Evolutionary conservation across 257 asterid genomes (phyloP), one percentile per base, ranked within the genome.

Genomic region (Jacaranda copaia): DNA sequence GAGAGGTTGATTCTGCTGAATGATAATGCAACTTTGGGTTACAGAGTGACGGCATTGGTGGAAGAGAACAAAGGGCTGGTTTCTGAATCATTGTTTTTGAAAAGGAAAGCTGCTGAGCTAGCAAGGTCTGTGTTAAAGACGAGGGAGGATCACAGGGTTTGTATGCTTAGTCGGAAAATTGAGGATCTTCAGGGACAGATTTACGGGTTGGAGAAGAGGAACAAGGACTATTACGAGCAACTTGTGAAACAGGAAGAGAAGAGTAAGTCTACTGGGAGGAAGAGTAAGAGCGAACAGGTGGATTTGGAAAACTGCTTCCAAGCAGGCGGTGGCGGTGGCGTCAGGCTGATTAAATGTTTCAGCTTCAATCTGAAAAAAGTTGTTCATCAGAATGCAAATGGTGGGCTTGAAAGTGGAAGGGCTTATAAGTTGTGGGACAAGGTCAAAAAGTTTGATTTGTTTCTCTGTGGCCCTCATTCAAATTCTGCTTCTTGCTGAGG

Each of bases 141-240:
- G 57, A 87, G 98, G 85, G 99, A 95, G 78, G 98, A 95, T 88
- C 87, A 89, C 46, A 80, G 99, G 81, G 98, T 90, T 2, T 90
- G 87, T 70, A 70, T 88, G 88, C 89, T 95, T 83, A 95, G 97
- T 80, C 76, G 83, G 65, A 91, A 93, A 83, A 93, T 95, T n/a
- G 97, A 95, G 92, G 99, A 95, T 81, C 96, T 95, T 12, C 99
- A 93, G 49, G 94, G 90, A 55, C 99, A 93, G 85, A 88, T 95
- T 36, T 74, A 88, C 8, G 91, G 93, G 61, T 64, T 95, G 86
- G 99, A 95, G 90, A 89, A 88, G 89, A 87, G 91, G 89, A 95
- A 95, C 82, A 89, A 88, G 80, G 98, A 93, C 79, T 92, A 92
- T 40, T 89, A 87, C 13, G 97, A 88, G 59, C 88, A 87, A 52